These are phyloP conservation scores for Sicyos edulis DNA, from an alignment of 306 rosid genomes.

Conservation along the genomic window DNA sequence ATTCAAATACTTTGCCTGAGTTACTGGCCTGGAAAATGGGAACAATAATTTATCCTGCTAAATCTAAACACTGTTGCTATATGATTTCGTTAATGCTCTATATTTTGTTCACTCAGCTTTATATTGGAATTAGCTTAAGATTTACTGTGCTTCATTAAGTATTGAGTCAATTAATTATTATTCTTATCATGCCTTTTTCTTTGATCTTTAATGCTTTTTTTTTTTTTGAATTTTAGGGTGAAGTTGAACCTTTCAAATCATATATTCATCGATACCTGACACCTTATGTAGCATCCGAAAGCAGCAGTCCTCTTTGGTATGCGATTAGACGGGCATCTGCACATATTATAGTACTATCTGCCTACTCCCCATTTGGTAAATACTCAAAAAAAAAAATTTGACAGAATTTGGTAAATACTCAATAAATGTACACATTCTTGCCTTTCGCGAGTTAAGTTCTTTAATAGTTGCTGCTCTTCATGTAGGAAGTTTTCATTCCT, in stretches of 20 bases:
- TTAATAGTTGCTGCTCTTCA: conserved; percentile 41
- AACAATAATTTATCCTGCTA: not conserved
- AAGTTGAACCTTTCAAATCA: conserved; percentile 74
- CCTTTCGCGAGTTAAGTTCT: not conserved
- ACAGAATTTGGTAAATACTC: no score
- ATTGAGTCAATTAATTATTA: not conserved
- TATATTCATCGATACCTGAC: conserved; percentile 66
- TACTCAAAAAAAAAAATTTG: not conserved
- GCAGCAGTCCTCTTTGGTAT: conserved; percentile 93
- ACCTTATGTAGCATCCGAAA: conserved; percentile 71
- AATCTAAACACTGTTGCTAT: not conserved
- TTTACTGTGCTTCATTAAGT: not conserved
- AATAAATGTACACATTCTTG: not conserved
- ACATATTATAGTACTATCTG: conserved; percentile 79
- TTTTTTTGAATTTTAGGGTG: conserved; percentile 47
- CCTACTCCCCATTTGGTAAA: conserved; percentile 91
- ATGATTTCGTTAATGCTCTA: conserved; percentile 1
- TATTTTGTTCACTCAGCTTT: not conserved
- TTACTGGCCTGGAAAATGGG: not conserved
- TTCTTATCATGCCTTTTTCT: conserved; percentile 3
- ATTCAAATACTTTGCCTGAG: conserved; percentile 4
- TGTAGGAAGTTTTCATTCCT: conserved; percentile 46
- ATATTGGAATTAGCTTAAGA: not conserved
- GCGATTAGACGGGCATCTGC: conserved; percentile 94
- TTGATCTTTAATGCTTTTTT: not conserved